phyloP scores from a whole-genome alignment of 2,329 filamentous ascomycete genomes.

The Hymenoscyphus occultus region DNA sequence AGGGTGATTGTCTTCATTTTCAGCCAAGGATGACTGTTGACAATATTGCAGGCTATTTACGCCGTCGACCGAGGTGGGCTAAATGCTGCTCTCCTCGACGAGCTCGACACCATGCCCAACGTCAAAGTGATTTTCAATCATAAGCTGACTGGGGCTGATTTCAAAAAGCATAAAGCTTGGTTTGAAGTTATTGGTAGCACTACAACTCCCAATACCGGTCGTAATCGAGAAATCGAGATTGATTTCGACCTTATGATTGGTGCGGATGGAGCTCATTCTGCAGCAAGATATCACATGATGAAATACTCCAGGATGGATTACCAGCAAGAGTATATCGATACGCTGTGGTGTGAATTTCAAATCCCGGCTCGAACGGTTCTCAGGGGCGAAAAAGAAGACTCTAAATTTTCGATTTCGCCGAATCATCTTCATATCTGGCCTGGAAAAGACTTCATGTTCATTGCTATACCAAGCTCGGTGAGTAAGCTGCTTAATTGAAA shows the following conservation, averaged over 20 bases:
- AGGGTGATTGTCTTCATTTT: slow-evolving; percentile 54
- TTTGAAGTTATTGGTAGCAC: slow-evolving; percentile 60
- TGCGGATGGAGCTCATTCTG: slow-evolving; percentile 91
- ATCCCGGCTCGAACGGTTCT: slow-evolving; percentile 55
- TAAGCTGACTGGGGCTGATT: slow-evolving; percentile 88
- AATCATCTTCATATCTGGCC: slow-evolving; percentile 98
- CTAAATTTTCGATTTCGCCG: slow-evolving; percentile 75
- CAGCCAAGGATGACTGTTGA: background rate
- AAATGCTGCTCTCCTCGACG: slow-evolving; percentile 80
- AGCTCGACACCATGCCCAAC: slow-evolving; percentile 79
- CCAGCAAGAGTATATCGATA: slow-evolving; percentile 91
- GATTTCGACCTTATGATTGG: slow-evolving; percentile 92
- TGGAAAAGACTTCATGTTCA: slow-evolving; percentile 93
- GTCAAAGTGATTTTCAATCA: slow-evolving; percentile 91
- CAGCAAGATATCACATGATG: slow-evolving; percentile 91
- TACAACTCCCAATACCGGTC: slow-evolving; percentile 19
- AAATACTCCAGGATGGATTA: slow-evolving; percentile 91
- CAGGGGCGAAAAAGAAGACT: slow-evolving; percentile 34
- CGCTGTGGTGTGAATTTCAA: slow-evolving; percentile 94
- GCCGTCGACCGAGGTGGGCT: slow-evolving; percentile 82
- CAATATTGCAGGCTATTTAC: slow-evolving; percentile 62
- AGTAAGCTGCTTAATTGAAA: background rate
- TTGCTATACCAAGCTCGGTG: slow-evolving; percentile 72
- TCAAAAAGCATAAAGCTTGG: slow-evolving; percentile 76
- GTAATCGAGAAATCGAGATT: slow-evolving; percentile 67